Conservation (phyloP, 2,329 filamentous ascomycete species). For the Sclerotinia nivalis region DNA sequence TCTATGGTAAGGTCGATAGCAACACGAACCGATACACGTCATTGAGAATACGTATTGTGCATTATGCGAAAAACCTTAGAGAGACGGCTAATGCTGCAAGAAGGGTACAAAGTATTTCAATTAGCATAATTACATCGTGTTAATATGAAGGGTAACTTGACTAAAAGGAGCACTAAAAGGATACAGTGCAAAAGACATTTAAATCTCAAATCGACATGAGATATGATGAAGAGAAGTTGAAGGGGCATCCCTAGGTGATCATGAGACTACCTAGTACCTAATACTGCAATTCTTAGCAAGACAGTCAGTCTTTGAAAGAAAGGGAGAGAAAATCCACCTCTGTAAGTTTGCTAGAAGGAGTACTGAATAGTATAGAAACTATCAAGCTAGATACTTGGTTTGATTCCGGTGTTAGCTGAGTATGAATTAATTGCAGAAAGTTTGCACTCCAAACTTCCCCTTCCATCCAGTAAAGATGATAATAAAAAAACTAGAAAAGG, state of each 20-base stretch:
- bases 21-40: not conserved
- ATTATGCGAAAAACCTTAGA: not conserved
- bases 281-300: conserved; percentile 4
- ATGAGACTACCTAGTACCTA: not conserved
- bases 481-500: not conserved
- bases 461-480: not conserved
- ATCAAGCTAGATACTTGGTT: not conserved
- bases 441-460: not conserved
- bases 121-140: not conserved
- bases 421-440: not conserved
- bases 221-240: conserved; percentile 4
- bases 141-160: not conserved
- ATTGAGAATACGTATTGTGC: not conserved
- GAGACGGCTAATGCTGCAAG: not conserved
- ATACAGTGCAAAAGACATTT: not conserved
- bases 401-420: not conserved
- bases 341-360: not conserved
- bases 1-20: not conserved
- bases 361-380: not conserved
- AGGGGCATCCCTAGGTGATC: not conserved
- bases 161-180: not conserved
- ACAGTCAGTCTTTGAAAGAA: not conserved
- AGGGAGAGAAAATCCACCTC: not conserved
- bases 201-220: not conserved
- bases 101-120: not conserved